Conservation (phyloP, 352 stramenopile species). For the Pythium angustatum region DNA sequence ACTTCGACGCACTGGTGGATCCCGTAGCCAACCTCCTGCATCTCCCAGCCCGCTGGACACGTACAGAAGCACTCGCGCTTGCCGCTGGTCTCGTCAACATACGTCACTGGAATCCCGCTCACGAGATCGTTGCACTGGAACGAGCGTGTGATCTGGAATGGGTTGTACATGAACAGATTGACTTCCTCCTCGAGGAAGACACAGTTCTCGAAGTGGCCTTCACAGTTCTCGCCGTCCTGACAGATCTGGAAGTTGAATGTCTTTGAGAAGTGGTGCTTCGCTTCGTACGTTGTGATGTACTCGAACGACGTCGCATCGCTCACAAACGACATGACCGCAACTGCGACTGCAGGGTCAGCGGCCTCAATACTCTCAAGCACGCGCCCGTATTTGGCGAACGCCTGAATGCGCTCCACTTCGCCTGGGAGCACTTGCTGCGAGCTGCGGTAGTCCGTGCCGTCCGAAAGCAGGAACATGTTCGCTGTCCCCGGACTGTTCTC, state of each 20-base stretch:
- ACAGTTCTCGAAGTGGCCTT: conserved; percentile 33
- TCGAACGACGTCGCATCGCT: conserved; percentile 42
- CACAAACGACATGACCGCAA: conserved; percentile 47
- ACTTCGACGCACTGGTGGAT: conserved; percentile 32
- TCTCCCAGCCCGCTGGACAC: conserved; percentile 43
- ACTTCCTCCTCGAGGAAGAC: conserved; percentile 36
- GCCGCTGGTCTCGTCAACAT: conserved; percentile 36
- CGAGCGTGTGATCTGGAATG: conserved; percentile 44
- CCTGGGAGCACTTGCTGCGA: conserved; percentile 23
- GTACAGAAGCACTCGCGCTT: conserved; percentile 57
- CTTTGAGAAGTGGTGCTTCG: conserved; percentile 28
- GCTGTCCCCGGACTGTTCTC: too few species aligned
- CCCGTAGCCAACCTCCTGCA: conserved; percentile 24
- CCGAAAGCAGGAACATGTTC: too few species aligned
- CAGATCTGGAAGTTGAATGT: conserved; percentile 50
- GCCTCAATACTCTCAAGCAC: conserved; percentile 29
- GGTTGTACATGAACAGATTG: conserved; percentile 70
- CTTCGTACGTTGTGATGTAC: conserved; percentile 37
- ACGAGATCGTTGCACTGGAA: conserved; percentile 39
- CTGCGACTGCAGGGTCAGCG: background rate
- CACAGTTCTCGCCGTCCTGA: conserved; percentile 21
- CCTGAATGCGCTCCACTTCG: conserved; percentile 38
- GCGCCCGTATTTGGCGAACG: conserved; percentile 37
- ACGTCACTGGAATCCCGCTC: conserved; percentile 50
- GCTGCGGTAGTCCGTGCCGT: conserved; percentile 24